phyloP scores from a whole-genome alignment of 2,329 filamentous ascomycete species.

The Geosmithia putterillii region DNA sequence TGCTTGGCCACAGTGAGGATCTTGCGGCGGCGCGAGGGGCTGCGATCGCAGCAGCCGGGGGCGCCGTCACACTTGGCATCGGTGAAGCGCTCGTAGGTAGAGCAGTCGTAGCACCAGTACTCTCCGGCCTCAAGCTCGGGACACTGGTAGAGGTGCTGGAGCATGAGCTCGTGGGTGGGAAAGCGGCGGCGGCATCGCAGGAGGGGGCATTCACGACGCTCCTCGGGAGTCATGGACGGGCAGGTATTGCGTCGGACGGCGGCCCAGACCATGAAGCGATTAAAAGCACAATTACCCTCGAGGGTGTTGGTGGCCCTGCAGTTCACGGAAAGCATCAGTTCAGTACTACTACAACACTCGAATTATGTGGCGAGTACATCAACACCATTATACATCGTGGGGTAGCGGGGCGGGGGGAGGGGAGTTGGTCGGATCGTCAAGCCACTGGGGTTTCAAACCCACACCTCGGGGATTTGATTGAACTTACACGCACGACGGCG shows the following conservation, averaged over 20 bases:
- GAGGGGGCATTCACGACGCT: constrained; percentile 39
- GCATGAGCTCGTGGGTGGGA: constrained; percentile 39
- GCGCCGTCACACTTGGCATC: constrained; percentile 38
- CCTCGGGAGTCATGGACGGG: constrained; percentile 29
- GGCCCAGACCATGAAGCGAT: constrained; percentile 44
- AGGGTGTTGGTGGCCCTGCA: constrained; percentile 29
- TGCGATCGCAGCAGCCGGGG: constrained; percentile 16
- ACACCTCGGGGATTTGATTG: too few relatives aligned
- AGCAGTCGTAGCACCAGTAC: constrained; percentile 45
- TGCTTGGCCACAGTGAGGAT: constrained; percentile 40
- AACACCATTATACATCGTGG: too few relatives aligned
- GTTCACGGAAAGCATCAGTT: too few relatives aligned
- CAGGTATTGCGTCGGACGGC: constrained; percentile 41
- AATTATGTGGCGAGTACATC: too few relatives aligned
- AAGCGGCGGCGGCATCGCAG: constrained; percentile 37
- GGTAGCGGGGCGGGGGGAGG: too few relatives aligned
- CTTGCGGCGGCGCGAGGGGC: constrained; percentile 36
- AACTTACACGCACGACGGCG: too few relatives aligned
- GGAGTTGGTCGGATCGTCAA: too few relatives aligned
- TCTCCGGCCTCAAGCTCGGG: constrained; percentile 34
- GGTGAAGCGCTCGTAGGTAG: constrained; percentile 37
- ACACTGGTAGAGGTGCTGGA: constrained; percentile 37
- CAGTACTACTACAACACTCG: too few relatives aligned
- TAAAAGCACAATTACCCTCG: constrained; percentile 35
- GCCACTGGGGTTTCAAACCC: too few relatives aligned